Evolutionary conservation across 768 basidiomycete genomes (phyloP), one percentile per base, ranked within the genome.

Genomic region (Russula earlei): DNA sequence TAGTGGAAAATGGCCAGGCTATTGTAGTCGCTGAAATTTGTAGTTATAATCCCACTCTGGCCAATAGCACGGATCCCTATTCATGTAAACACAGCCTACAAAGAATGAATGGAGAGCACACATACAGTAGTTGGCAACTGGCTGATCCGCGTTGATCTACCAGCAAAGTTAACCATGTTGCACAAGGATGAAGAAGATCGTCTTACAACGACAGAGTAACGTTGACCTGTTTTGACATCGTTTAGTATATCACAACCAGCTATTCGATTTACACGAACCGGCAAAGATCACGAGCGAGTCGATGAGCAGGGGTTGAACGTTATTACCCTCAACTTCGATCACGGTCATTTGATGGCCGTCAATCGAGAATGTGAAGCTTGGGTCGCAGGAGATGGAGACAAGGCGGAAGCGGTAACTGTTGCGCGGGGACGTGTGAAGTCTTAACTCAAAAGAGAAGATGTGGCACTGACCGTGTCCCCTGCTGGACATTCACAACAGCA

Each of bases 71-170:
- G 66, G 34, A 54, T 56, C 64, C 61, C 46, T 63, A 54, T 38
- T 49, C 8, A 9, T 9, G 20, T 38, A 49, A 11, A 36, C 31
- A 48, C n/a, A 1, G 12, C 42, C 25, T 19, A 37, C 41, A 46
- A 48, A 14, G 24, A 56, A 51, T 2, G 34, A 9, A 53, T 25
- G 19, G 55, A n/a, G n/a, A 49, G 46, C 58, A 64, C 61, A 64
- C 61, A 33, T 33, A 77, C 75, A 77, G 62, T 77, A 79, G 60
- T 78, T 79, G 37, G 61, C 68, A 11, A 75, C 66, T 10, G 67
- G 61, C 55, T 76, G 69, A 60, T 72, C 69, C 8, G 77, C 75
- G 1, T 69, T 67, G n/a, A 79, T 62, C 56, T 67, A 48, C 20
- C 15, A 22, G 19, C 15, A 4, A 49, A 3, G 31, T 50, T 1